Conservation (phyloP, 73 alveolate genomes). For the Paramecium sexaurelia region DNA sequence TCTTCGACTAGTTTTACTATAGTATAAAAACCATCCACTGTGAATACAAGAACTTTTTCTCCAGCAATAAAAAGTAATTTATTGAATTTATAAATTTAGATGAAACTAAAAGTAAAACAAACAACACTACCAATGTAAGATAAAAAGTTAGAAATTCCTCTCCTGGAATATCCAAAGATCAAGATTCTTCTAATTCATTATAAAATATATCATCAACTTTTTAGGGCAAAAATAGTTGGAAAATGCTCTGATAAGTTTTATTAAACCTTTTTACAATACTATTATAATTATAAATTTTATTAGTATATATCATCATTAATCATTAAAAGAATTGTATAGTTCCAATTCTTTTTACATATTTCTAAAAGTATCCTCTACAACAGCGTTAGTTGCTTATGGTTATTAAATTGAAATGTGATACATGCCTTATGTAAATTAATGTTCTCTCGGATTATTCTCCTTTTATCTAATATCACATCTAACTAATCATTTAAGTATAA, state of each 20-base stretch:
- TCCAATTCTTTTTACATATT: background rate
- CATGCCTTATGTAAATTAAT: background rate
- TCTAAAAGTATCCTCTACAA: background rate
- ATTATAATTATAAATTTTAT: background rate
- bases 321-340: background rate
- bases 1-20: constrained; percentile 36
- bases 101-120: background rate
- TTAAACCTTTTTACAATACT: background rate
- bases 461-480: background rate
- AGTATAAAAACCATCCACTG: constrained; percentile 19
- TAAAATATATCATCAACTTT: constrained; percentile 32
- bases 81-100: background rate
- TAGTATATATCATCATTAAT: background rate
- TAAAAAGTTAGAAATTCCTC: constrained; percentile 42
- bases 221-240: constrained; percentile 28
- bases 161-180: constrained; percentile 39
- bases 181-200: constrained; percentile 42
- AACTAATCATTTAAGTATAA: background rate
- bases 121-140: background rate
- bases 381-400: background rate
- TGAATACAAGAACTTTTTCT: constrained; percentile 45
- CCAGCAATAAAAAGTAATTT: constrained; percentile 30
- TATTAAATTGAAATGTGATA: background rate
- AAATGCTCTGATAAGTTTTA: constrained; percentile 23
- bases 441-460: background rate